A percentile compares a stretch with the other conserved stretches of the same genome.
These are phyloP conservation scores for Cicer bijugum DNA, from an alignment of 306 rosid genomes.

Conservation along the genomic window DNA sequence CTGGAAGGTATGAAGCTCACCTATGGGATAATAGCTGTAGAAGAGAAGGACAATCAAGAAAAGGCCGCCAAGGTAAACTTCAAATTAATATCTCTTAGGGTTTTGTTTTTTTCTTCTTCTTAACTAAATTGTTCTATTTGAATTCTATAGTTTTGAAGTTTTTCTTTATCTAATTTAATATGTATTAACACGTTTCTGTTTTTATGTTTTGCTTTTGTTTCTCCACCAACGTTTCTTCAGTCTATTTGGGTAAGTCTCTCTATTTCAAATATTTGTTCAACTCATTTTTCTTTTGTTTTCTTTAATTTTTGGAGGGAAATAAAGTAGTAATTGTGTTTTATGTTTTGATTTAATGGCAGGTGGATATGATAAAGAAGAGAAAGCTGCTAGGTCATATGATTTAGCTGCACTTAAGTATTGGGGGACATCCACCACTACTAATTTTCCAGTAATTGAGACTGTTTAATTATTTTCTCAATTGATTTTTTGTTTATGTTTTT, in stretches of 20 bases:
- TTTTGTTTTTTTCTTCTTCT: neutral
- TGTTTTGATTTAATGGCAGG: conserved; percentile 51
- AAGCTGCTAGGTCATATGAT: conserved; percentile 99
- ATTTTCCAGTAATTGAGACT: conserved; percentile 68
- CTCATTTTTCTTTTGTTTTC: neutral
- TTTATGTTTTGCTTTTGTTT: conserved; percentile 34
- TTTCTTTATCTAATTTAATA: neutral
- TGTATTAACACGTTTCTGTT: conserved; percentile 41
- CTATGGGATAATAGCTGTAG: conserved; percentile 99
- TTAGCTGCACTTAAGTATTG: conserved; percentile 96
- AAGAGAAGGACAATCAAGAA: conserved; percentile 99
- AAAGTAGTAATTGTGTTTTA: too few species aligned
- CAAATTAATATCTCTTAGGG: conserved; percentile 12
- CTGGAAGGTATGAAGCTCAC: conserved; percentile 98
- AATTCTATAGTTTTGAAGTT: neutral
- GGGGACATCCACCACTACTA: conserved; percentile 98
- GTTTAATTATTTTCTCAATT: neutral
- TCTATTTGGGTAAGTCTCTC: conserved; percentile 65
- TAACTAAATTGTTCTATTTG: too few species aligned
- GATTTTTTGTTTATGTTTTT: neutral
- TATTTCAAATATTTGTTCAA: neutral
- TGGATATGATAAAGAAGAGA: conserved; percentile 99
- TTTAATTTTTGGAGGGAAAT: neutral
- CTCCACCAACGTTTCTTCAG: conserved; percentile 49
- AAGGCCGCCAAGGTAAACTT: conserved; percentile 91